Percentiles rank a stretch among this genome's conserved stretches.
These are phyloP conservation scores for Xylaria sp. DNA, from an alignment of 2,329 filamentous ascomycete genomes.

Conservation along the genomic window DNA sequence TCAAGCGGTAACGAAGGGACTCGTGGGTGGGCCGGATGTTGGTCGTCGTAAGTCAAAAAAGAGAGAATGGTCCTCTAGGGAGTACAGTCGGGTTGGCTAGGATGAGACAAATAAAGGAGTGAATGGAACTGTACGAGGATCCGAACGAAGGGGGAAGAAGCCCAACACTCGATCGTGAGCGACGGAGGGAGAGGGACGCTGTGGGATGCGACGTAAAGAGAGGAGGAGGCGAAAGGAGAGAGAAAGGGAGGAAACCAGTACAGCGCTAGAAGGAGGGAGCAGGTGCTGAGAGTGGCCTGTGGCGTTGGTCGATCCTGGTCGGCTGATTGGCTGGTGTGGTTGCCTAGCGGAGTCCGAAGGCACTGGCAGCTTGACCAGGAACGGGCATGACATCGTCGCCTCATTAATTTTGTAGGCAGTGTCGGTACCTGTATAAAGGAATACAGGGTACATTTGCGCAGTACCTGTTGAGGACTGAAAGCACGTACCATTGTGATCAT, in stretches of 20 bases:
- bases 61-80: conserved; percentile 40
- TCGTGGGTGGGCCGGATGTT: conserved; percentile 16
- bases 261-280: conserved; percentile 22
- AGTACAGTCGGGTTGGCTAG: conserved; percentile 38
- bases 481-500: conserved; percentile 9
- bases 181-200: conserved; percentile 30
- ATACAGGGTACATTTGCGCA: neutral
- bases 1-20: conserved; percentile 31
- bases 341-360: conserved; percentile 32
- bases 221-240: conserved; percentile 16
- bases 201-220: conserved; percentile 33
- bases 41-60: conserved; percentile 36
- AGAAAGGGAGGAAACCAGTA: conserved; percentile 32
- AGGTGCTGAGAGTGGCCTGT: conserved; percentile 16
- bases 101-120: conserved; percentile 41
- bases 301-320: conserved; percentile 16
- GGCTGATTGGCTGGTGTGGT: conserved; percentile 28
- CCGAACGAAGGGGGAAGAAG: conserved; percentile 29
- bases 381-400: conserved; percentile 15
- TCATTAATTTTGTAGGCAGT: conserved; percentile 5
- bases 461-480: too few species aligned
- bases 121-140: conserved; percentile 41
- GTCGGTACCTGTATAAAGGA: conserved; percentile 1
- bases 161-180: conserved; percentile 32
- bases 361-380: conserved; percentile 30